Evolutionary conservation across 257 asterid genomes (phyloP).

Genomic region (Euphrasia confusa): DNA sequence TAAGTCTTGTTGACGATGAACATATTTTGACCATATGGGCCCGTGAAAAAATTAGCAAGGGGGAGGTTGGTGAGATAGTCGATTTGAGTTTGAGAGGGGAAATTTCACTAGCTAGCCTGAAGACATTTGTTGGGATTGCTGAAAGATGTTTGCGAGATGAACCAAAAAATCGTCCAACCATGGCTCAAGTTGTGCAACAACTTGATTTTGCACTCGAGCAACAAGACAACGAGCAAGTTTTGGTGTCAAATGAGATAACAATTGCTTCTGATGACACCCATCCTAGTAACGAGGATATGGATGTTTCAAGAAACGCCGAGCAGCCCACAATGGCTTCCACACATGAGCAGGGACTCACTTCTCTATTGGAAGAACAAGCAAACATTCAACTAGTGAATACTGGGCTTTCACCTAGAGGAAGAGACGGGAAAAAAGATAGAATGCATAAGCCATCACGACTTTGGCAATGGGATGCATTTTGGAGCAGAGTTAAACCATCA

Average conservation of each 20-base stretch:
- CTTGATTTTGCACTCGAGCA: slow-evolving; percentile 36
- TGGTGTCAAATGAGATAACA: slow-evolving; percentile 6
- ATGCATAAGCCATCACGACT: slow-evolving; percentile 18
- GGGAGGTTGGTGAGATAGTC: slow-evolving; percentile 39
- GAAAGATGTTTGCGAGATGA: slow-evolving; percentile 43
- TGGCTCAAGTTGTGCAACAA: slow-evolving; percentile 46
- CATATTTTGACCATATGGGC: slow-evolving; percentile 41
- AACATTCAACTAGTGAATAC: background rate
- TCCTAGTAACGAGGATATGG: slow-evolving; percentile 1
- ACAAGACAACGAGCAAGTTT: slow-evolving; percentile 14
- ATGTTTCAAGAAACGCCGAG: slow-evolving; percentile 10
- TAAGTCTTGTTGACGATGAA: slow-evolving; percentile 30
- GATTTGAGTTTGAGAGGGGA: slow-evolving; percentile 30
- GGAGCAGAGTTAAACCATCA: slow-evolving; percentile 30
- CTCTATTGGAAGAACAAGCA: slow-evolving; percentile 11
- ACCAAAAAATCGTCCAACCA: slow-evolving; percentile 52
- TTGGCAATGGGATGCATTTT: slow-evolving; percentile 28
- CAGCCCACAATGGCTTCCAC: slow-evolving; percentile 5
- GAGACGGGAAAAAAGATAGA: slow-evolving; percentile 13
- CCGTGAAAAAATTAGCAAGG: slow-evolving; percentile 33
- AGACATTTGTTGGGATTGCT: slow-evolving; percentile 33
- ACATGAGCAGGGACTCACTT: slow-evolving; percentile 2
- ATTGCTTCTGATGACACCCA: slow-evolving; percentile 7
- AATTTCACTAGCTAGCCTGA: slow-evolving; percentile 36
- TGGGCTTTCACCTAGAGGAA: slow-evolving; percentile 5